A percentile compares a stretch with the other conserved stretches of the same genome.
Conservation (phyloP, 2,329 filamentous ascomycete species). For the Exophiala sp. region DNA sequence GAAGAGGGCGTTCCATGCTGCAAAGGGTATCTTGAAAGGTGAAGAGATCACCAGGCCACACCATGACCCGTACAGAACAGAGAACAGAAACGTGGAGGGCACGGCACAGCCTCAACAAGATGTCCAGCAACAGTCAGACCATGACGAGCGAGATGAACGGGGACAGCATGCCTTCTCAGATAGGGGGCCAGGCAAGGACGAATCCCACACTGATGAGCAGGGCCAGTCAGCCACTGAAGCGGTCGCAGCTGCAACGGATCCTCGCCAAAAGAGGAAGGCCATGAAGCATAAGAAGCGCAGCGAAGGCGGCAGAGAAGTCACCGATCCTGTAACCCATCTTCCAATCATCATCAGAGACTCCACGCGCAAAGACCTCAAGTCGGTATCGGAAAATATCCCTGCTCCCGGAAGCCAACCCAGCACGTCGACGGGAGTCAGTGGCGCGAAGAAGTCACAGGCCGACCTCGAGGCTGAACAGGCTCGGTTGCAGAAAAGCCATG, state of each 20-base stretch:
- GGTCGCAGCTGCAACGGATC: conserved; percentile 32
- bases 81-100: conserved; percentile 22
- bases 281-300: conserved; percentile 47
- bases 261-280: conserved; percentile 44
- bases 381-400: conserved; percentile 42
- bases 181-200: conserved; percentile 1
- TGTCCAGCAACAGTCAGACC: conserved; percentile 4
- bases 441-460: conserved; percentile 41
- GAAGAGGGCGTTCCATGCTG: conserved; percentile 26
- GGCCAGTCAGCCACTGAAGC: conserved; percentile 25
- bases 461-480: conserved; percentile 41
- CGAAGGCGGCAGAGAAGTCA: conserved; percentile 55
- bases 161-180: background rate
- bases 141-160: conserved; percentile 1
- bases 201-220: conserved; percentile 10
- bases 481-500: conserved; percentile 40
- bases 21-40: conserved; percentile 24
- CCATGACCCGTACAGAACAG: conserved; percentile 23
- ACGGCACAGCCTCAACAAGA: background rate
- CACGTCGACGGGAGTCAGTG: conserved; percentile 43
- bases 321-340: conserved; percentile 66
- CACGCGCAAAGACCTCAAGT: conserved; percentile 55
- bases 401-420: conserved; percentile 37
- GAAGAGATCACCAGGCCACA: conserved; percentile 15
- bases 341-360: conserved; percentile 64